Evolutionary conservation across 2,329 filamentous ascomycete species (phyloP).

Genomic region (Aspergillus spinulosporus): DNA sequence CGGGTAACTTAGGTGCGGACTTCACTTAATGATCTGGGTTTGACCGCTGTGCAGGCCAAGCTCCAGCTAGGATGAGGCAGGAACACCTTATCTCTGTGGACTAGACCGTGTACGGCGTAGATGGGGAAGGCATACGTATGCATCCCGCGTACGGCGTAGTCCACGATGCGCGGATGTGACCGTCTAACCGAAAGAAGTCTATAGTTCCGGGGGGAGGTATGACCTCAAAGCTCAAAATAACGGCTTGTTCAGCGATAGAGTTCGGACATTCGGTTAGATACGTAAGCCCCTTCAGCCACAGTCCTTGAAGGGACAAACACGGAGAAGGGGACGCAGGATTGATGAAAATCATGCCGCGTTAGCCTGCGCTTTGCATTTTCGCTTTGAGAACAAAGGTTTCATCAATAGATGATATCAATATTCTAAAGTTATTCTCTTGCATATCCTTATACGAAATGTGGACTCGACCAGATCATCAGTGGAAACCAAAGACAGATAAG

Average conservation of each 20-base stretch:
- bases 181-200: not conserved
- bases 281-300: not conserved
- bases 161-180: not conserved
- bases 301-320: not conserved
- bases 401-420: not conserved
- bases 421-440: not conserved
- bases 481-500: not conserved
- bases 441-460: not conserved
- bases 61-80: constrained; percentile 2
- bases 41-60: constrained; percentile 1
- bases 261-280: not conserved
- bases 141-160: not conserved
- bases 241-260: not conserved
- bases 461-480: not conserved
- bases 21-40: not conserved
- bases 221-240: not conserved
- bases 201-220: not conserved
- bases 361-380: not conserved
- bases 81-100: not conserved
- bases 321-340: not conserved
- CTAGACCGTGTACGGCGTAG: not conserved
- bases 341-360: not conserved
- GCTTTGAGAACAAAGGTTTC: too few relatives aligned
- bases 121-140: not conserved
- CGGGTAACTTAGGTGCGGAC: not conserved